phyloP scores from a whole-genome alignment of 140 eudicot genomes.

The Oenanthe javanica region DNA sequence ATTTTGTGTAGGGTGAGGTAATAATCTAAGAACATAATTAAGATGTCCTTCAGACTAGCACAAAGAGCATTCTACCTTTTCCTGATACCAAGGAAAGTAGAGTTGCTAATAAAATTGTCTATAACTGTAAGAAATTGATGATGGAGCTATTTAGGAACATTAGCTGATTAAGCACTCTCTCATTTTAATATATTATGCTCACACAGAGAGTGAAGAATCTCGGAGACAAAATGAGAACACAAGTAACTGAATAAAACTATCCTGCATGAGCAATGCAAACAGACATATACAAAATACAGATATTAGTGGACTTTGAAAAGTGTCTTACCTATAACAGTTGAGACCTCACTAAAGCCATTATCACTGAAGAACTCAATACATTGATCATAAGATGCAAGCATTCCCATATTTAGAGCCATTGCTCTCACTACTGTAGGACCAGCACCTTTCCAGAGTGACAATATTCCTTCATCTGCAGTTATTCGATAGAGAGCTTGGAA shows the following conservation, averaged over 20 bases:
- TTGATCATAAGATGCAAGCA: constrained; percentile 97
- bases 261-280: not conserved
- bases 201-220: not conserved
- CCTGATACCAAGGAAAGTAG: not conserved
- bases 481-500: constrained; percentile 82
- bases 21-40: too few species aligned
- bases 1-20: not conserved
- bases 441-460: constrained; percentile 88
- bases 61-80: not conserved
- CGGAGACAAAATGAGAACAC: not conserved
- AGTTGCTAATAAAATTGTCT: not conserved
- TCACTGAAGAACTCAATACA: constrained; percentile 76
- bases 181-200: not conserved
- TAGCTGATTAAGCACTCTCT: not conserved
- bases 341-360: constrained; percentile 62
- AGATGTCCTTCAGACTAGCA: not conserved
- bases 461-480: constrained; percentile 64
- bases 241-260: not conserved
- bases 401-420: constrained; percentile 93
- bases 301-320: not conserved
- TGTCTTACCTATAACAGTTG: constrained; percentile 63
- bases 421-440: constrained; percentile 96
- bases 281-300: not conserved
- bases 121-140: not conserved
- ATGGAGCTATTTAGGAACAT: not conserved